These are phyloP conservation scores for Coemansia sp. DNA, from an alignment of 192 early-diverging fungal genomes.

Conservation along the genomic window DNA sequence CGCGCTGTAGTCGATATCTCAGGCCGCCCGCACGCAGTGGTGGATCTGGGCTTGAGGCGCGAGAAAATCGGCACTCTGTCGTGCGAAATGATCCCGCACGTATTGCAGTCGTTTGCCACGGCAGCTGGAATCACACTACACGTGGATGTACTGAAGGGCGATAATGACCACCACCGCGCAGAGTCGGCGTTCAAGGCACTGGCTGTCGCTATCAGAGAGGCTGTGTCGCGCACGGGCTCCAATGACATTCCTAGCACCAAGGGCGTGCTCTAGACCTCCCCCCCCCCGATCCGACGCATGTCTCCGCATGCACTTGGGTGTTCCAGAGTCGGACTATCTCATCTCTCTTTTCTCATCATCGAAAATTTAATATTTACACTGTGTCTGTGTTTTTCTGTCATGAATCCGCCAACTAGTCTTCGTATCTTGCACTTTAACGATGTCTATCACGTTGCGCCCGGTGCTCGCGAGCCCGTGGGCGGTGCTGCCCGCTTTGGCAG, in stretches of 20 bases:
- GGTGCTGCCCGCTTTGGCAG: constrained; percentile 64
- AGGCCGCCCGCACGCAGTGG: constrained; percentile 79
- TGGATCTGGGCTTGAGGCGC: constrained; percentile 86
- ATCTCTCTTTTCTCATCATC: neutral
- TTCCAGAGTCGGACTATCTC: neutral
- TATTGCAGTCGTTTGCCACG: constrained; percentile 89
- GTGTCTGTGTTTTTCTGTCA: neutral
- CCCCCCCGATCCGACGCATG: neutral
- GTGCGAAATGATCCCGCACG: constrained; percentile 98
- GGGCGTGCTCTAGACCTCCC: constrained; percentile 65
- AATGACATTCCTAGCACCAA: constrained; percentile 95
- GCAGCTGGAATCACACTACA: constrained; percentile 93
- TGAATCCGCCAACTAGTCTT: neutral
- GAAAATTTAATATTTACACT: neutral
- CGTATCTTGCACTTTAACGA: constrained; percentile 68
- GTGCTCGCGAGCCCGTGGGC: constrained; percentile 59
- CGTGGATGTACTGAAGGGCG: constrained; percentile 91
- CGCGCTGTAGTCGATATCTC: constrained; percentile 97
- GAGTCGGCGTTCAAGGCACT: constrained; percentile 97
- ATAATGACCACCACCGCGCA: constrained; percentile 95
- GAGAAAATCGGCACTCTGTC: constrained; percentile 88
- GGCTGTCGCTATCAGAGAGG: constrained; percentile 90
- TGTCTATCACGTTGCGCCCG: constrained; percentile 58
- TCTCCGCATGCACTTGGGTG: neutral
- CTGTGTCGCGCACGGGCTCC: constrained; percentile 78